Percentiles rank a stretch among this genome's conserved stretches.
Conservation (phyloP, 306 rosid genomes). For the Citrullus mucosospermus region DNA sequence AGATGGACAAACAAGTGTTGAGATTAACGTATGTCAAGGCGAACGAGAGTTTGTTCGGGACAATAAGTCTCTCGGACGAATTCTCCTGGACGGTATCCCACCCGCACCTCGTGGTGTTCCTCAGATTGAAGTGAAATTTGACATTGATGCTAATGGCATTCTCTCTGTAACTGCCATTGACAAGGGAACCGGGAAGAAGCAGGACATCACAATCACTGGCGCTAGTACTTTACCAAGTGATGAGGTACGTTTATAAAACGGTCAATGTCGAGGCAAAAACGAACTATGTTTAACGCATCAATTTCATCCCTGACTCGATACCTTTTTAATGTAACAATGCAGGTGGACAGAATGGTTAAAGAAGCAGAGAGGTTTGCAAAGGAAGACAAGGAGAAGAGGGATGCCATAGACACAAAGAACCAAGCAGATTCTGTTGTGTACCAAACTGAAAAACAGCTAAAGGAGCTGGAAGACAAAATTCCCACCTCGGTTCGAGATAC, state of each 20-base stretch:
- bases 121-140: slow-evolving; percentile 90
- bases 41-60: slow-evolving; percentile 92
- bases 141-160: slow-evolving; percentile 83
- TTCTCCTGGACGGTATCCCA: slow-evolving; percentile 83
- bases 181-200: slow-evolving; percentile 89
- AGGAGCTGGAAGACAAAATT: slow-evolving; percentile 61
- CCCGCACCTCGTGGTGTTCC: slow-evolving; percentile 93
- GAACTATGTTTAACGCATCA: slow-evolving; percentile 16
- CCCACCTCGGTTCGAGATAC: slow-evolving; percentile 52
- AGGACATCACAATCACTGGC: slow-evolving; percentile 86
- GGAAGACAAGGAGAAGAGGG: slow-evolving; percentile 85
- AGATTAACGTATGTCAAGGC: slow-evolving; percentile 64
- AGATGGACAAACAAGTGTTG: slow-evolving; percentile 80
- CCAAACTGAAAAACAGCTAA: slow-evolving; percentile 70
- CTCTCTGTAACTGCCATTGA: slow-evolving; percentile 81
- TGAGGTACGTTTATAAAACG: slow-evolving; percentile 35
- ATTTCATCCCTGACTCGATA: neutral
- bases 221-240: slow-evolving; percentile 85
- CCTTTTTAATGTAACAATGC: slow-evolving; percentile 13
- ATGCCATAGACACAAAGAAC: slow-evolving; percentile 62
- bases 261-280: neutral
- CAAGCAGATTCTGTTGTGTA: slow-evolving; percentile 70
- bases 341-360: slow-evolving; percentile 65
- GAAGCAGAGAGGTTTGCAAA: slow-evolving; percentile 69
- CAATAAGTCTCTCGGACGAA: slow-evolving; percentile 87